phyloP scores from a whole-genome alignment of 495 filamentous ascomycete species.

The Xylaria nigripes region DNA sequence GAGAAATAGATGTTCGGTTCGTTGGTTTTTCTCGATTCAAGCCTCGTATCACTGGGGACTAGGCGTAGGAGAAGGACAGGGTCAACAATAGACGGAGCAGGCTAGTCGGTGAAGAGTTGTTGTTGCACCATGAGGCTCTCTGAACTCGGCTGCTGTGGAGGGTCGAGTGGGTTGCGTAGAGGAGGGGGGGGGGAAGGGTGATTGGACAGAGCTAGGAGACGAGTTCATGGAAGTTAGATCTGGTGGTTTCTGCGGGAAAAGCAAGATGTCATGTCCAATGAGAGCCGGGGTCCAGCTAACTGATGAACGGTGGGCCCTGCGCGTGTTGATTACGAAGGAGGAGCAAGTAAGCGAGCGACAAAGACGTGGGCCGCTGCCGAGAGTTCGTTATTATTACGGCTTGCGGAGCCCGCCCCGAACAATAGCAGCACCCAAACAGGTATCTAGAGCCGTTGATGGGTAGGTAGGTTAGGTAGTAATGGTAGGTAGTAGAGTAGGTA shows the following conservation, averaged over 20 bases:
- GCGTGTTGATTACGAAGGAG: neutral
- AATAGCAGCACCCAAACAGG: neutral
- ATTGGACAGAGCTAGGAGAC: neutral
- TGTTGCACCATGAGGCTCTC: neutral
- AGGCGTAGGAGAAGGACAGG: neutral
- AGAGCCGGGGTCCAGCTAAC: neutral
- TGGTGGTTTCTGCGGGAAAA: neutral
- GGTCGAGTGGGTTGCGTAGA: neutral
- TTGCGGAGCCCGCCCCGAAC: neutral
- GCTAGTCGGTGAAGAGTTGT: conserved; percentile 2
- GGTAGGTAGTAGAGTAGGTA: too few relatives aligned
- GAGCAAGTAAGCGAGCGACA: neutral
- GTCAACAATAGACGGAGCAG: neutral
- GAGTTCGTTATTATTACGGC: neutral
- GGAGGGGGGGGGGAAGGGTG: neutral
- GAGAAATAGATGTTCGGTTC: neutral
- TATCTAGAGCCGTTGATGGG: neutral
- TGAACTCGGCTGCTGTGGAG: neutral
- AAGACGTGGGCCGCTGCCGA: neutral
- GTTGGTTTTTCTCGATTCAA: neutral
- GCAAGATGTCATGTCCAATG: neutral
- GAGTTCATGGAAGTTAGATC: conserved; percentile 1
- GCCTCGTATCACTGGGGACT: neutral
- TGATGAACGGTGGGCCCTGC: neutral
- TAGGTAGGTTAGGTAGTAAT: too few relatives aligned